Percentiles rank a stretch among this genome's conserved stretches.
Evolutionary conservation across 345 rosid species (phyloP).

Genomic region (Eucalyptus pauciflora): DNA sequence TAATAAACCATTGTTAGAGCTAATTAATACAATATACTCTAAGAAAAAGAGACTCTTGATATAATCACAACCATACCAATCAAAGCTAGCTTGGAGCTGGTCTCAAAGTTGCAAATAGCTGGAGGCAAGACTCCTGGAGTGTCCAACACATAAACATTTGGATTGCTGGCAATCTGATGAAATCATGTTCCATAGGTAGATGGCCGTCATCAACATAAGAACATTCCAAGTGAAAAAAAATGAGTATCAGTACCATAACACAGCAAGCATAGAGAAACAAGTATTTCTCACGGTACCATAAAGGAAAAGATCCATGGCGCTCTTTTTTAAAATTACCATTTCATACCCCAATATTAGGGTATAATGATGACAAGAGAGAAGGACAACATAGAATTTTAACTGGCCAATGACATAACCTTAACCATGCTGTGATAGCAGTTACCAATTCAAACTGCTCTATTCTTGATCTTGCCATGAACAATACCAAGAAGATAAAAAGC

Average conservation of each 20-base stretch:
- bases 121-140: conserved; percentile 84
- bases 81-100: conserved; percentile 67
- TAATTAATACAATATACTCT: neutral
- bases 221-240: neutral
- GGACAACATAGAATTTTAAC: neutral
- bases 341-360: neutral
- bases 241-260: neutral
- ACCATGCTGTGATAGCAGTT: neutral
- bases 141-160: conserved; percentile 64
- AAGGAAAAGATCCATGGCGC: neutral
- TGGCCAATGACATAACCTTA: neutral
- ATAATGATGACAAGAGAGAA: neutral
- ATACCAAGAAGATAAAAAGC: neutral
- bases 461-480: neutral
- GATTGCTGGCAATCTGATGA: conserved; percentile 70
- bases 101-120: conserved; percentile 29
- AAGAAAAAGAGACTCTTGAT: neutral
- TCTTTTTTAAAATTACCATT: neutral
- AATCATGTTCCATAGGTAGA: neutral
- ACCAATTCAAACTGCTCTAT: neutral
- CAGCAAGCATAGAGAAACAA: neutral
- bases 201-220: neutral
- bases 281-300: neutral
- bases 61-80: conserved; percentile 37
- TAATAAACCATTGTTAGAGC: neutral